Conservation (phyloP, 495 filamentous ascomycete species). For the Aspergillus biplanus region DNA sequence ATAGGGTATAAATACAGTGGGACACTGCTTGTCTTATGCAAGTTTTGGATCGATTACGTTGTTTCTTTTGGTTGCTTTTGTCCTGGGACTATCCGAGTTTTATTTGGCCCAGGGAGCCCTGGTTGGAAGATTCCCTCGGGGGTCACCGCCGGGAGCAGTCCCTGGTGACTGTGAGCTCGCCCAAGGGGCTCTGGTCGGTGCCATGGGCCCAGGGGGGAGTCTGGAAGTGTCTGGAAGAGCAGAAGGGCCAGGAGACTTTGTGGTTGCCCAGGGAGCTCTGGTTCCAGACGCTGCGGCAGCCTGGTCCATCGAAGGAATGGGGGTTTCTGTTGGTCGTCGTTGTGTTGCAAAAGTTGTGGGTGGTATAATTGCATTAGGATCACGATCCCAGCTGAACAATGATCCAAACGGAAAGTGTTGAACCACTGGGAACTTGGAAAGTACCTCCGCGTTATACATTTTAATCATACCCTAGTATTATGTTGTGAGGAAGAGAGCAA, state of each 20-base stretch:
- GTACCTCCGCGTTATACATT: conserved; percentile 72
- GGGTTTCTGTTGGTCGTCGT: conserved; percentile 35
- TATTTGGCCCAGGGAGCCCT: conserved; percentile 51
- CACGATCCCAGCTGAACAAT: conserved; percentile 79
- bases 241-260: conserved; percentile 18
- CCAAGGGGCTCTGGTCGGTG: conserved; percentile 53
- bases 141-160: conserved; percentile 26
- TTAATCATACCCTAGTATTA: conserved; percentile 66
- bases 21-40: neutral
- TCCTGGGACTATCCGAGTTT: neutral
- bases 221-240: conserved; percentile 39
- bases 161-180: conserved; percentile 27
- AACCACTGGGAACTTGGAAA: conserved; percentile 72
- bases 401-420: conserved; percentile 77
- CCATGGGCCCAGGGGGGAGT: conserved; percentile 42
- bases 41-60: neutral
- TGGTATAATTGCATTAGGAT: conserved; percentile 60
- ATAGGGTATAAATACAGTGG: neutral
- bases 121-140: conserved; percentile 31
- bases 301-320: conserved; percentile 19
- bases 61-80: neutral
- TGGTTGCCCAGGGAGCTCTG: conserved; percentile 55
- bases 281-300: conserved; percentile 32
- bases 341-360: conserved; percentile 56
- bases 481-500: neutral